Conservation (phyloP, 2,329 filamentous ascomycete genomes). For the Gaeumannomyces sp. region DNA sequence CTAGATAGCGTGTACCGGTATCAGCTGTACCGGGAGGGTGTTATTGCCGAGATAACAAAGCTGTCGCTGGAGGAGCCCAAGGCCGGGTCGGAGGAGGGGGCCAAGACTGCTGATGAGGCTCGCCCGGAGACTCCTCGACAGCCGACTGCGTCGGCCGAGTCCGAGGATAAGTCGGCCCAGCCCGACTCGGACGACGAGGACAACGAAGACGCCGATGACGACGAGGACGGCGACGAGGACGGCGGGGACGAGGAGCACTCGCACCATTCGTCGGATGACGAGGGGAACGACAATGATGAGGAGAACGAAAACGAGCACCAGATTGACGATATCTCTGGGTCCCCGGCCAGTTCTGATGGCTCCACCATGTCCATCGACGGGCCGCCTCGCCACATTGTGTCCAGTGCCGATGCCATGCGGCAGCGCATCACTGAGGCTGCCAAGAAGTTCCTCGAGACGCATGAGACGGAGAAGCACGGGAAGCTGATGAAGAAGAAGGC, state of each 20-base stretch:
- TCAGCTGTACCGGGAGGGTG: slow-evolving; percentile 94
- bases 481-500: slow-evolving; percentile 75
- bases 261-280: slow-evolving; percentile 32
- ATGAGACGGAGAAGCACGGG: slow-evolving; percentile 69
- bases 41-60: slow-evolving; percentile 84
- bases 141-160: slow-evolving; percentile 4
- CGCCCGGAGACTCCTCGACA: slow-evolving; percentile 8
- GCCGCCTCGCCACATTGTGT: slow-evolving; percentile 40
- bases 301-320: slow-evolving; percentile 40
- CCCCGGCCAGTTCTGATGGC: slow-evolving; percentile 58
- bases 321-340: slow-evolving; percentile 58
- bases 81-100: slow-evolving; percentile 21
- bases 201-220: slow-evolving; percentile 29
- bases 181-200: slow-evolving; percentile 28
- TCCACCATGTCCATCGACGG: slow-evolving; percentile 60
- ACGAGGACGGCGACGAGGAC: slow-evolving; percentile 44
- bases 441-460: slow-evolving; percentile 74
- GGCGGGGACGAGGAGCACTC: slow-evolving; percentile 36
- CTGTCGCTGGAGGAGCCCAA: slow-evolving; percentile 50
- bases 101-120: slow-evolving; percentile 9
- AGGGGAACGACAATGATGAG: slow-evolving; percentile 46
- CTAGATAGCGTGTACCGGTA: slow-evolving; percentile 86
- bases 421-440: slow-evolving; percentile 71
- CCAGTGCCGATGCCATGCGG: slow-evolving; percentile 53
- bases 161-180: slow-evolving; percentile 10